Base-by-base conservation (phyloP, 768 basidiomycete species). In the Pulveroboletus sp. region DNA sequence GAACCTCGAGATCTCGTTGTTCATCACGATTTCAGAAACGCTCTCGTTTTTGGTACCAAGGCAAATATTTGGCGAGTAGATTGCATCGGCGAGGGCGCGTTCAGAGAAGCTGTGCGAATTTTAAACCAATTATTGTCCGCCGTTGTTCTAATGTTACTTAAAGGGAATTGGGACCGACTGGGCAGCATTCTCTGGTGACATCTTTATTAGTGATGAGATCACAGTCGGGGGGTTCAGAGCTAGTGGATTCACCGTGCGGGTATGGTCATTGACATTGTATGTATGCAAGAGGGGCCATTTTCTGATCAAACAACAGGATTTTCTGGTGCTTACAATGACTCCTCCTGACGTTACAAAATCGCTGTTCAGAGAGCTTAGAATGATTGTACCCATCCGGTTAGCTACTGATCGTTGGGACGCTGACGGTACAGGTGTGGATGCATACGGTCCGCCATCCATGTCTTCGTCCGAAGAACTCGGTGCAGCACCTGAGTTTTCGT, bases 21-120 rank as follows among this genome's bases (percentile, higher is more conserved):
- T 35, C 29, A 52, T 47, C 35, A 34, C 24, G 38, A 24, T 38
- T 34, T 17, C 52, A 84, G 81, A 35, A 80, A 81, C 55, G 58
- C 70, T 2, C 50, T 74, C 16, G 57, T 77, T 16, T 56, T 72
- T 9, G 77, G 75, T 1, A 76, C 78, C n/a, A 85, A 82, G 63
- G 76, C 83, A 2, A 81, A 87, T 53, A 87, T 87, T 20, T 88
- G 85, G 84, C 71, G 78, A 47, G 74, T 80, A 2, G 82, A 82
- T 52, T 72, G 68, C 47, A 80, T 87, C 32, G 85, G 85, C 8
- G 79, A 81, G 57, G 85, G 76, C n/a, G 65, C 61, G 11, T 85
- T 89, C 57, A 75, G 63, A 51, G 78, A 77, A 58, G 69, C 71
- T 50, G 84, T 85, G 50, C 25, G 81, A 71, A 19, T 25, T n/a